Evolutionary conservation across 2,329 filamentous ascomycete species (phyloP).

Genomic region (Stemphylium lycopersici): DNA sequence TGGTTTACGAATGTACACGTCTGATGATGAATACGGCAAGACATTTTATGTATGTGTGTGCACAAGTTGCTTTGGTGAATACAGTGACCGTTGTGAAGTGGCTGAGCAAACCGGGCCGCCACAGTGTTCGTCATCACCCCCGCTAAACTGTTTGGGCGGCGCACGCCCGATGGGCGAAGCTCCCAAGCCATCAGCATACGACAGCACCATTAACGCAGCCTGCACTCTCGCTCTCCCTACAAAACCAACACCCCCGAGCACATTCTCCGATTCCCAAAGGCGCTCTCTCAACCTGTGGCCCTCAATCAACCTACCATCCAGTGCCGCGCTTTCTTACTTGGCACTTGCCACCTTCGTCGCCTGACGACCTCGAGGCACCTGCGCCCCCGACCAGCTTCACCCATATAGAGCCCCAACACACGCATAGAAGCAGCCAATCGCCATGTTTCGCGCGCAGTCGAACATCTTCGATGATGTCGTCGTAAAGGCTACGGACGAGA

Average conservation of each 20-base stretch:
- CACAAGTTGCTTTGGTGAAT: background rate
- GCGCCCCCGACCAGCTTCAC: constrained; percentile 6
- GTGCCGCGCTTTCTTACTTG: background rate
- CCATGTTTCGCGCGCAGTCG: constrained; percentile 61
- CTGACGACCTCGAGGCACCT: constrained; percentile 10
- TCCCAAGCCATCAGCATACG: constrained; percentile 29
- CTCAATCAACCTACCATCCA: background rate
- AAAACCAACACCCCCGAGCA: background rate
- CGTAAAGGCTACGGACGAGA: constrained; percentile 93
- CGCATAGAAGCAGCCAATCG: constrained; percentile 22
- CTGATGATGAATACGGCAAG: background rate
- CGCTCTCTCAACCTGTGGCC: background rate
- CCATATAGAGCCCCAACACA: background rate
- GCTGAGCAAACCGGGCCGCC: constrained; percentile 19
- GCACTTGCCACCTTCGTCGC: background rate
- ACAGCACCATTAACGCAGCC: constrained; percentile 10
- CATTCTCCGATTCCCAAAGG: background rate
- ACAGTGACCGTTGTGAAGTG: constrained; percentile 6
- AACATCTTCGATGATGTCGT: constrained; percentile 75
- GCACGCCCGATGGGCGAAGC: constrained; percentile 17
- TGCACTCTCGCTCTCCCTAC: constrained; percentile 6
- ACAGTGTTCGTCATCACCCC: constrained; percentile 26
- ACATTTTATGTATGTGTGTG: background rate
- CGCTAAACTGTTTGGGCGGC: constrained; percentile 13
- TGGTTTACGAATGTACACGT: background rate